These are phyloP conservation scores for Mucor racemosus DNA, from an alignment of 371 early-diverging fungal species.

Conservation along the genomic window DNA sequence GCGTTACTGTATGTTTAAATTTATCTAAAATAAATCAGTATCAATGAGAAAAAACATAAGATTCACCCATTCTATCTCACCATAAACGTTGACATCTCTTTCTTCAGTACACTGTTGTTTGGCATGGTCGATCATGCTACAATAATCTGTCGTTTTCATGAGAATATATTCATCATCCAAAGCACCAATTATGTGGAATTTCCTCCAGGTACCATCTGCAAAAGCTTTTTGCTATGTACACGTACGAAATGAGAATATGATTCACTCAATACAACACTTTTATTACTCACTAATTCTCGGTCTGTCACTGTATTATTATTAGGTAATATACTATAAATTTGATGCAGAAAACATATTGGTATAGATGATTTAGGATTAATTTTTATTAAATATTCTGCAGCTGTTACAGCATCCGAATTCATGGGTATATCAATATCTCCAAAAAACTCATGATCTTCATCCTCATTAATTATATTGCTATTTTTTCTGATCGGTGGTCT, in stretches of 20 bases:
- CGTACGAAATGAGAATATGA: not conserved
- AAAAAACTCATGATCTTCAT: conserved; percentile 22
- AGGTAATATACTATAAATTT: conserved; percentile 41
- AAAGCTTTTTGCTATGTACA: conserved; percentile 32
- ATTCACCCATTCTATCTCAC: not conserved
- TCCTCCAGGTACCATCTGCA: conserved; percentile 33
- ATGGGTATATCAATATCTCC: not conserved
- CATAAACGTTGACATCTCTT: not conserved
- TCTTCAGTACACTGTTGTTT: conserved; percentile 26
- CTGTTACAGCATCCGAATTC: conserved; percentile 35
- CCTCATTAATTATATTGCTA: conserved; percentile 5
- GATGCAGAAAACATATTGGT: conserved; percentile 43
- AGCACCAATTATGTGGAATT: conserved; percentile 37
- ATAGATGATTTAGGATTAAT: conserved; percentile 9
- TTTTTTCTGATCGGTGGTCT: not conserved
- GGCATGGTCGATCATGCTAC: conserved; percentile 34
- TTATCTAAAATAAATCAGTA: conserved; percentile 2
- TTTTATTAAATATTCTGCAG: conserved; percentile 41
- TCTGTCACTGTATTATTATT: conserved; percentile 42
- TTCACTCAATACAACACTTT: not conserved
- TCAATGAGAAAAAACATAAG: too few species aligned
- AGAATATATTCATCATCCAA: conserved; percentile 43
- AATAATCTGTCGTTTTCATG: conserved; percentile 34
- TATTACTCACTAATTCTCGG: conserved; percentile 39
- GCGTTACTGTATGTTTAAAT: conserved; percentile 14